Base-by-base conservation (phyloP, 805 yeast genomes). In the Ogataea naganishii region DNA sequence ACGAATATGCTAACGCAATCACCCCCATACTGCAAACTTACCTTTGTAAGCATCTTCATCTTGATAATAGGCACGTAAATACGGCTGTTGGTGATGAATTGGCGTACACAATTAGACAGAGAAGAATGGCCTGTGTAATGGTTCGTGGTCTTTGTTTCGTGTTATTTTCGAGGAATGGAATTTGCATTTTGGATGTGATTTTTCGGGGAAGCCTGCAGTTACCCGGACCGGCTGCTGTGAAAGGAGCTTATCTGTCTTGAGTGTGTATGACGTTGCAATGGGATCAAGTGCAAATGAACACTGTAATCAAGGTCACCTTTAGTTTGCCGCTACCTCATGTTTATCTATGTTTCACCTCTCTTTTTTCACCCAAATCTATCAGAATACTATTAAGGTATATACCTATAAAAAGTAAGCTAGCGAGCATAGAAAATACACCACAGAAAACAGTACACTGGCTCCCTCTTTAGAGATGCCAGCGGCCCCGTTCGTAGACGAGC, bases 1-100 rank as follows among this genome's bases (percentile, higher is more conserved):
- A 15, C 10, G 18, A 17, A 26, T 9, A 22, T 10, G 14, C 10
- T 24, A 18, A 18, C 24, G 14, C 17, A 16, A 23, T 16, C 19
- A n/a, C 25, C 23, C 18, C 18, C 23, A 24, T 8, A 8, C 22
- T 15, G 18, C 19, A 26, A 7, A 56, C 75, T 19, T 58, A 70
- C 77, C 66, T 77, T 77, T 23, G 84, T 77, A 47, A 77, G 67
- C 88, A 81, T 78, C 78, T 81, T 82, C 94, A 81, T 81, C 56
- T 63, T 72, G 65, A 40, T 9, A 44, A 47, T 5, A 37, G 29
- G 20, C 7, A 26, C n/a, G n/a, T 20, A 20, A 9, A 9, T 20
- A 20, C 9, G 22, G n/a, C n/a, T 11, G n/a, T 9, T 20, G 9
- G 22, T 9, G n/a, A 20, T 20, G 11, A 20, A 20, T 9, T 20